phyloP scores from a whole-genome alignment of 2,329 filamentous ascomycete species.

The Aureobasidium musti region DNA sequence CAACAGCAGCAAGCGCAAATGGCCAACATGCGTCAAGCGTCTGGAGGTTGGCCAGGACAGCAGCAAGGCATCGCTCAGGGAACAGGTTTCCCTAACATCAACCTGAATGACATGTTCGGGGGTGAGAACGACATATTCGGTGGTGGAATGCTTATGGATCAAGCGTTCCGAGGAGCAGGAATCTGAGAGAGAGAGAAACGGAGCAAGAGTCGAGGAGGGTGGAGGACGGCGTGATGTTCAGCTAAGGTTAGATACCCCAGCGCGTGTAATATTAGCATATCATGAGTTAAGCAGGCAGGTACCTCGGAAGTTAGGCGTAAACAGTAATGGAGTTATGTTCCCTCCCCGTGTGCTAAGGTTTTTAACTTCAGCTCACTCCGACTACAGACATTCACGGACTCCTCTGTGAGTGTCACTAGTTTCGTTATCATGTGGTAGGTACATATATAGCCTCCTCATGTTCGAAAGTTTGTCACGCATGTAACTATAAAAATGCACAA shows the following conservation, averaged over 20 bases:
- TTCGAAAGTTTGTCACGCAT: no score
- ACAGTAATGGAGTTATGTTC: background rate
- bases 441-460: no score
- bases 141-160: constrained; percentile 38
- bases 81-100: constrained; percentile 40
- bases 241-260: constrained; percentile 25
- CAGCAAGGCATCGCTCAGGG: constrained; percentile 32
- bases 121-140: constrained; percentile 39
- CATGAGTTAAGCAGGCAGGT: constrained; percentile 2
- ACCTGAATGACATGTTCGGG: constrained; percentile 44
- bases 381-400: no score
- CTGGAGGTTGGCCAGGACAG: constrained; percentile 33
- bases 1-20: constrained; percentile 32
- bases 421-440: no score
- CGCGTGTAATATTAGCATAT: background rate
- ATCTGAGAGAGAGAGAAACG: background rate
- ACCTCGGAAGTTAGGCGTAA: background rate
- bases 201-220: background rate
- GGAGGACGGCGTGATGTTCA: background rate
- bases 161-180: constrained; percentile 18
- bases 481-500: no score
- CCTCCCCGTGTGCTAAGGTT: no score
- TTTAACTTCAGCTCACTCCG: no score
- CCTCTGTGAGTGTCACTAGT: no score
- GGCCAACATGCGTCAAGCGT: constrained; percentile 33